Evolutionary conservation across 768 basidiomycete species (phyloP).

Genomic region (Hemileccinum impolitum): DNA sequence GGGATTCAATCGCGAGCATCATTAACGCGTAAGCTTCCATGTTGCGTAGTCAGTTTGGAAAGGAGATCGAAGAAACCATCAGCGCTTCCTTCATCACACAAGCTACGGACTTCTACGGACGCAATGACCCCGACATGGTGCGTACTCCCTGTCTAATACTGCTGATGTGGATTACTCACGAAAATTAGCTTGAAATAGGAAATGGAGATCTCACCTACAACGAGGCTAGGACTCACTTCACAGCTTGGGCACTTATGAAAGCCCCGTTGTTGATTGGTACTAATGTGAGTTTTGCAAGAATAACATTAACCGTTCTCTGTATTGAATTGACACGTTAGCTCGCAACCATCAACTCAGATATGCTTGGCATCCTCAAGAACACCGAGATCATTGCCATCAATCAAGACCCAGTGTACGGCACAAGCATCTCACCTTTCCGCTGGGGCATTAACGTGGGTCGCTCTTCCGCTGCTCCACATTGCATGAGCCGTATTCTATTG

Average conservation of each 20-base stretch:
- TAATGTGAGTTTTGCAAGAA: slow-evolving; percentile 34
- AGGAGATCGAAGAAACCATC: background rate
- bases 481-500: background rate
- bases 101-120: slow-evolving; percentile 61
- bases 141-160: background rate
- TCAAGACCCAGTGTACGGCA: slow-evolving; percentile 59
- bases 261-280: slow-evolving; percentile 64
- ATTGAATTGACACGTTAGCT: slow-evolving; percentile 34
- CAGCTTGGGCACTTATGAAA: slow-evolving; percentile 68
- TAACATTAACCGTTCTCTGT: background rate
- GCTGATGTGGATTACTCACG: slow-evolving; percentile 2
- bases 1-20: slow-evolving; percentile 51
- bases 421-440: slow-evolving; percentile 63
- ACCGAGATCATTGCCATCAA: slow-evolving; percentile 63
- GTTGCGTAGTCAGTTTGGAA: background rate
- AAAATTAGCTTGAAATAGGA: slow-evolving; percentile 52
- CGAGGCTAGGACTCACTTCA: slow-evolving; percentile 67
- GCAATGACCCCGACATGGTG: slow-evolving; percentile 66
- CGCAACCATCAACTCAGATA: slow-evolving; percentile 46
- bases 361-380: slow-evolving; percentile 55
- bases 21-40: slow-evolving; percentile 45
- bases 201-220: slow-evolving; percentile 60
- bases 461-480: background rate
- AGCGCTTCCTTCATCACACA: slow-evolving; percentile 65
- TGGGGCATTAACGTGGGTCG: slow-evolving; percentile 60